Evolutionary conservation across 495 filamentous ascomycete genomes (phyloP), one percentile per base, ranked within the genome.

Genomic region (Xylaria longipes): DNA sequence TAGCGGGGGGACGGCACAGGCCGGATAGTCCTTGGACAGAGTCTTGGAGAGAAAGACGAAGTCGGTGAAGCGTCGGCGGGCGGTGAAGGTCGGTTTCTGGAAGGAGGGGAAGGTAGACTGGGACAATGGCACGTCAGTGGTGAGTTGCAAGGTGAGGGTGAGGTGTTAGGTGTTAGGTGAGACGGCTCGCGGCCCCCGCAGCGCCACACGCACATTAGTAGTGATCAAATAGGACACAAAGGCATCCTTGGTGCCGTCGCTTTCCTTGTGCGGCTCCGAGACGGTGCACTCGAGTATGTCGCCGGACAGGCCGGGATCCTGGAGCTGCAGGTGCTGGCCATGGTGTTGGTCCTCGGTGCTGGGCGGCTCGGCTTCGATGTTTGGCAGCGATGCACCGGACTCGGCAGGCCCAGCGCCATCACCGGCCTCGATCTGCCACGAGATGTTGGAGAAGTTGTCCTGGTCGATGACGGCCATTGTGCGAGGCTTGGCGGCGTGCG

Each of bases 31-130:
- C 74, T 89, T 89, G 66, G 85, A 90, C 50, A 99, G 89, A 37
- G 89, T 90, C 81, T 97, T 98, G 86, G 93, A 97, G 68, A 99
- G 90, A 78, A 97, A 99, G 71, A 97, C 92, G 79, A 99, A 99
- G 81, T 99, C 96, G 68, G 94, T 97, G 80, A 97, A 99, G 73
- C 96, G 92, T 71, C 96, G 89, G 67, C 97, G 93, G 50, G 97
- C 92, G 35, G 83, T 82, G 71, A 92, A 92, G 1, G 88, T 87
- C 20, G 92, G 82, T 75, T 91, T 92, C 79, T 95, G 92, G 81
- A 98, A 99, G 73, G 92, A 92, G 69, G 93, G 89, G 79, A 98
- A 98, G 77, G 96, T 93, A 74, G 95, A 97, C 95, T 98, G 74
- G 29, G 27, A 33, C 17, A n/a, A 69, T 15, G 35, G n/a, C 22